Percentiles rank a stretch among this genome's conserved stretches.
Evolutionary conservation across 306 rosid species (phyloP).

Genomic region (Ochetophila trinervis): DNA sequence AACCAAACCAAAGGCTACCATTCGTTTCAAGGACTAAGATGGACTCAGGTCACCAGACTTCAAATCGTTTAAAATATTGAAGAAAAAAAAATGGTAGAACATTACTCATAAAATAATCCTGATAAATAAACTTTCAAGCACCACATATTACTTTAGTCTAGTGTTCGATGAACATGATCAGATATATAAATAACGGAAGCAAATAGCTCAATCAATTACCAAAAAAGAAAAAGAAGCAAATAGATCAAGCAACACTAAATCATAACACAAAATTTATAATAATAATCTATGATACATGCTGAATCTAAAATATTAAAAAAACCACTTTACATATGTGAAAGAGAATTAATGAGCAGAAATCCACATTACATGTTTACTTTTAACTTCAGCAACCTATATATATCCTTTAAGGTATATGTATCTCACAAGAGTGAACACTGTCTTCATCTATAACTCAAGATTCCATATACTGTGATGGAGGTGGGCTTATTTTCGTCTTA

Average conservation of each 20-base stretch:
- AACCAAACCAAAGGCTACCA: no score
- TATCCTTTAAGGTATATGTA: constrained; percentile 29
- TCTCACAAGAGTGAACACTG: constrained; percentile 24
- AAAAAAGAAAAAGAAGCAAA: neutral
- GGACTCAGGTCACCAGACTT: no score
- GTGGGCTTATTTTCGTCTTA: constrained; percentile 87
- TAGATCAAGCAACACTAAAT: constrained; percentile 19
- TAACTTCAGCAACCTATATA: constrained; percentile 33
- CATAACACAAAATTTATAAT: no score
- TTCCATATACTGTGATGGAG: constrained; percentile 88
- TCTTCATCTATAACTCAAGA: constrained; percentile 37
- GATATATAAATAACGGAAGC: no score
- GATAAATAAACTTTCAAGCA: no score
- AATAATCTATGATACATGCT: constrained; percentile 18
- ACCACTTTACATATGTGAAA: constrained; percentile 39
- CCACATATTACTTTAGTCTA: no score
- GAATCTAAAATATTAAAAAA: constrained; percentile 10
- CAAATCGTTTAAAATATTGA: no score
- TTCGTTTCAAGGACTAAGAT: no score
- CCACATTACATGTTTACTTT: constrained; percentile 24
- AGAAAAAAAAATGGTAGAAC: no score
- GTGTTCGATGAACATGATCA: no score
- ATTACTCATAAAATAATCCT: no score
- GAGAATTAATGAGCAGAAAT: constrained; percentile 27
- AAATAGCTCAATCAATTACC: no score